These are phyloP conservation scores for Blastobotrys apis DNA, from an alignment of 1,139 yeast genomes.

Conservation along the genomic window DNA sequence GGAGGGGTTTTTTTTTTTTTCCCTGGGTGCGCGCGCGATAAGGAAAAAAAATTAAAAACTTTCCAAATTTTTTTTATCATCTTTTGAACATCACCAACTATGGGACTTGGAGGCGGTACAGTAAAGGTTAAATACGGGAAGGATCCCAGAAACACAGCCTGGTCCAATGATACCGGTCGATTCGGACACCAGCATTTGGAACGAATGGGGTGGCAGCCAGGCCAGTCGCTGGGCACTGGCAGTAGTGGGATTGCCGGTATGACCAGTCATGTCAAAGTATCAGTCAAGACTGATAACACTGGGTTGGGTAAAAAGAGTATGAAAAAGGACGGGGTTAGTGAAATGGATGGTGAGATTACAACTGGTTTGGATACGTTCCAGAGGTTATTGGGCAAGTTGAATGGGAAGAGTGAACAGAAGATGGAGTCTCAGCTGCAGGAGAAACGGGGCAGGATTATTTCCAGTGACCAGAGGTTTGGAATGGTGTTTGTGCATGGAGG, in stretches of 20 bases:
- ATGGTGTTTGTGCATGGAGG: conserved; percentile 84
- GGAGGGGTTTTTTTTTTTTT: no score
- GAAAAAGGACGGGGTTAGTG: conserved; percentile 48
- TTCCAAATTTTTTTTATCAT: conserved; percentile 1
- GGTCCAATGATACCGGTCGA: conserved; percentile 82
- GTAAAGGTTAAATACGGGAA: conserved; percentile 80
- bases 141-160: conserved; percentile 90
- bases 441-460: conserved; percentile 43
- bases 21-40: conserved; percentile 6
- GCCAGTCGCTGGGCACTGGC: conserved; percentile 76
- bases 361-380: conserved; percentile 93
- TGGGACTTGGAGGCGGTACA: conserved; percentile 90
- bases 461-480: conserved; percentile 79
- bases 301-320: conserved; percentile 84
- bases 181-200: conserved; percentile 86
- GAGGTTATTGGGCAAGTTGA: conserved; percentile 78
- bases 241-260: conserved; percentile 45
- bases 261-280: conserved; percentile 78
- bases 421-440: conserved; percentile 29
- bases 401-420: conserved; percentile 34
- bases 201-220: conserved; percentile 88
- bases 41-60: conserved; percentile 1
- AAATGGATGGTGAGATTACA: conserved; percentile 72
- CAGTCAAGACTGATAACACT: conserved; percentile 70
- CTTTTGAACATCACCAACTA: conserved; percentile 14